Base-by-base conservation (phyloP, 2,329 filamentous ascomycete species). In the Colletotrichum shisoi region DNA sequence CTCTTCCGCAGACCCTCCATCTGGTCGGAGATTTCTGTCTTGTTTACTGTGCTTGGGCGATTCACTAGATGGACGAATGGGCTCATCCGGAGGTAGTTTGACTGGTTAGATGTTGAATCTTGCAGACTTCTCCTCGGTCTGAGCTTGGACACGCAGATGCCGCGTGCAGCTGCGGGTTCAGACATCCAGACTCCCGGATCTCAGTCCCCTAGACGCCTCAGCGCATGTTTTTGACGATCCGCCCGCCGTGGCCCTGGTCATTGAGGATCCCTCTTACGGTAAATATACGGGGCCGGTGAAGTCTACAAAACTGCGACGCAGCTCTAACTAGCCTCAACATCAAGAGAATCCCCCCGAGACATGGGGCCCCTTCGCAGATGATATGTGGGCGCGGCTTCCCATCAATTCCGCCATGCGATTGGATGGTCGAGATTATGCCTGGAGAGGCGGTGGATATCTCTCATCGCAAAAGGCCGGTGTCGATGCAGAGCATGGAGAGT, bases 101-200 rank as follows among this genome's bases (percentile, higher is more conserved):
- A n/a, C 17, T 52, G 17, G 44, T 24, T 19, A 12, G 19, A 46
- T 24, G 4, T 24, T 46, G 19, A 31, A 12, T 19, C 31, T 52
- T 11, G 8, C 12, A 7, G 24, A 1, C 12, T 19, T 34, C 8
- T 27, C 31, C 37, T 48, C 17, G 48, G 53, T 48, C 17, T 44
- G 53, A 59, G 64, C 60, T 59, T 53, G 61, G 61, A 15, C 34
- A 64, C 9, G n/a, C n/a, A 2, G 17, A 54, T 21, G 64, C 49
- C 60, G 45, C 42, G 53, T 63, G 60, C 60, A 59, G 42, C 13
- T 46, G 37, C 42, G 49, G 49, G 13, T 45, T 57, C 17, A 42
- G 39, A 39, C 54, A 39, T 24, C 40, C 13, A 31, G 19, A 27
- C 27, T 19, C 60, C 60, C 40, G 44, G 60, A 64, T 64, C 46